Evolutionary conservation across 139 green algal species (phyloP).

Genomic region (Yamagishiella unicocca): DNA sequence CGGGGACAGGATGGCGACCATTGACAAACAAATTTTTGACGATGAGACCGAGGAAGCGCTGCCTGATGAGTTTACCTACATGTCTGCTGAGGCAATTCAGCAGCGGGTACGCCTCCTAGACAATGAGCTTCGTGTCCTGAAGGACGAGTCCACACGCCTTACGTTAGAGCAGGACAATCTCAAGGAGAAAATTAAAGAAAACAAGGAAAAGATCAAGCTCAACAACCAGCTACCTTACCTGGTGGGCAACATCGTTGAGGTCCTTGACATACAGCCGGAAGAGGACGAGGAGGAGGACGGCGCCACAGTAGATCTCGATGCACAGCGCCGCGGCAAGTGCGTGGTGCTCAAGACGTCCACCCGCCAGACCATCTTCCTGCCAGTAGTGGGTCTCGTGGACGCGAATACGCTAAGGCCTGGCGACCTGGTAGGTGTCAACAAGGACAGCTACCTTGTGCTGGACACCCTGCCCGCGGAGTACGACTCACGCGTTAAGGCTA

Average conservation of each 20-base stretch:
- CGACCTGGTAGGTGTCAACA: slow-evolving; percentile 99
- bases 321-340: slow-evolving; percentile 92
- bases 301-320: slow-evolving; percentile 91
- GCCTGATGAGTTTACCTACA: slow-evolving; percentile 90
- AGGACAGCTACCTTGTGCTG: slow-evolving; percentile 98
- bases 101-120: slow-evolving; percentile 90
- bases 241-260: slow-evolving; percentile 98
- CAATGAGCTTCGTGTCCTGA: slow-evolving; percentile 98
- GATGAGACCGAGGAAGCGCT: slow-evolving; percentile 66
- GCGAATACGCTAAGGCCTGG: slow-evolving; percentile 85
- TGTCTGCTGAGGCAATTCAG: slow-evolving; percentile 91
- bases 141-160: slow-evolving; percentile 93
- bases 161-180: slow-evolving; percentile 84
- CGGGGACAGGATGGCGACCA: not conserved
- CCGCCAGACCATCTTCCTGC: slow-evolving; percentile 98
- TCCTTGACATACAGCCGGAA: slow-evolving; percentile 94
- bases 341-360: slow-evolving; percentile 99
- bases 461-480: slow-evolving; percentile 99
- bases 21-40: slow-evolving; percentile 64
- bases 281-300: slow-evolving; percentile 92
- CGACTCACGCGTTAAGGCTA: slow-evolving; percentile 96
- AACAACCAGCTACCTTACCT: slow-evolving; percentile 99
- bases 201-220: slow-evolving; percentile 98
- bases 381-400: slow-evolving; percentile 97
- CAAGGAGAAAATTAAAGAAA: slow-evolving; percentile 92